These are phyloP conservation scores for Neodidymelliopsis sp. DNA, from an alignment of 2,329 filamentous ascomycete species.

Conservation along the genomic window DNA sequence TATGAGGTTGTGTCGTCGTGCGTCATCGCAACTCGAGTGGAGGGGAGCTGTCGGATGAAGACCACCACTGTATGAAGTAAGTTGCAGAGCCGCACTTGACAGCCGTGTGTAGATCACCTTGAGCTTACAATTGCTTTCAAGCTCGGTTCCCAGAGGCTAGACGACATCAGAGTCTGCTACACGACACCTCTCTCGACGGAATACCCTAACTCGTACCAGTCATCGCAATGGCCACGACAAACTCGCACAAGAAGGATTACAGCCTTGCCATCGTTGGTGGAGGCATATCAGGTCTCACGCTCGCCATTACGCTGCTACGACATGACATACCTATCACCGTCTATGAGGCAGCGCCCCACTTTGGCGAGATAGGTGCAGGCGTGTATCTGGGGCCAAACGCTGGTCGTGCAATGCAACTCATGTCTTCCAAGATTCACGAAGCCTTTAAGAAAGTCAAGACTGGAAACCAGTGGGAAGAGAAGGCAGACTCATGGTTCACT, in stretches of 20 bases:
- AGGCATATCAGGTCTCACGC: conserved; percentile 64
- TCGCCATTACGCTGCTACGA: conserved; percentile 61
- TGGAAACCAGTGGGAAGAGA: conserved; percentile 42
- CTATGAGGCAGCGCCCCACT: conserved; percentile 64
- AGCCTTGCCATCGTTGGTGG: conserved; percentile 66
- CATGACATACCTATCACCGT: conserved; percentile 58
- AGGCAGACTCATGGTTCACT: conserved; percentile 39
- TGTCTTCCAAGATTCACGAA: conserved; percentile 53
- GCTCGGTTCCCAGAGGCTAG: background rate
- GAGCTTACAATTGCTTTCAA: background rate
- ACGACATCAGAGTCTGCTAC: background rate
- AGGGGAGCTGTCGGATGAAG: conserved; percentile 21
- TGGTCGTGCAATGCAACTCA: conserved; percentile 61
- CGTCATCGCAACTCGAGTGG: conserved; percentile 19
- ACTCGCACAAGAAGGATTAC: conserved; percentile 45
- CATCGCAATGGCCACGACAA: conserved; percentile 27
- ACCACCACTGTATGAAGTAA: conserved; percentile 12
- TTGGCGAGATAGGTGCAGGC: conserved; percentile 66
- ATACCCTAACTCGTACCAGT: background rate
- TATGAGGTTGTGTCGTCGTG: conserved; percentile 9
- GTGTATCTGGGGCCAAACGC: conserved; percentile 65
- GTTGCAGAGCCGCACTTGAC: conserved; percentile 17
- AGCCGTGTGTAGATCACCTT: conserved; percentile 8
- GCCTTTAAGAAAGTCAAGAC: conserved; percentile 55
- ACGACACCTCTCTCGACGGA: background rate